phyloP scores from a whole-genome alignment of 768 basidiomycete species.

The Phylloporus rhodoxanthus region DNA sequence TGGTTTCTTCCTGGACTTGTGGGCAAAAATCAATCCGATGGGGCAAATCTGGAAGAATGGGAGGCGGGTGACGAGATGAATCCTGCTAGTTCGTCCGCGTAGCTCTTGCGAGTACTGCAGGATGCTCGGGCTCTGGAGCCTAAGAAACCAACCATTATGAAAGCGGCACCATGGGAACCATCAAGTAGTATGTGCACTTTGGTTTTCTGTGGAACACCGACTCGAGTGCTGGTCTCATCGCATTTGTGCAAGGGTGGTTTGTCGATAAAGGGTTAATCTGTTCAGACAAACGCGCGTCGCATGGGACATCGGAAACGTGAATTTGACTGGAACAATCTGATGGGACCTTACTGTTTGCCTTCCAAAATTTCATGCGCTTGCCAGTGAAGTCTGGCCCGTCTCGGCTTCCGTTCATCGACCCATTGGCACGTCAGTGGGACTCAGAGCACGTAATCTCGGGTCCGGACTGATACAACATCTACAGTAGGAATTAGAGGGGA shows the following conservation, averaged over 20 bases:
- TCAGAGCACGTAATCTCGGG: not conserved
- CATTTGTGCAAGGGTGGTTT: not conserved
- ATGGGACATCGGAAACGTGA: not conserved
- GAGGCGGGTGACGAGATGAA: too few species aligned
- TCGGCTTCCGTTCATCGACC: too few species aligned
- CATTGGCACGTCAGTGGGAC: not conserved
- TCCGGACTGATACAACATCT: not conserved
- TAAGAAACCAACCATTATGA: not conserved
- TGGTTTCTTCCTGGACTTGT: not conserved
- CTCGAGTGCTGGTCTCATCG: not conserved
- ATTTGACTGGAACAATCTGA: not conserved
- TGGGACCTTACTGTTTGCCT: not conserved
- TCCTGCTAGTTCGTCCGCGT: too few species aligned
- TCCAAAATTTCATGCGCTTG: not conserved
- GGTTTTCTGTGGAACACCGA: not conserved
- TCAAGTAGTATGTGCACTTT: too few species aligned
- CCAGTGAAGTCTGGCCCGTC: not conserved
- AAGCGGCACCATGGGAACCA: too few species aligned
- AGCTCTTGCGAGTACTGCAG: too few species aligned
- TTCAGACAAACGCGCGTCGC: not conserved
- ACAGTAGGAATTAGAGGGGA: not conserved
- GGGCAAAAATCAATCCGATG: too few species aligned
- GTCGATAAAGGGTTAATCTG: not conserved
- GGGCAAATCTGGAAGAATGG: too few species aligned
- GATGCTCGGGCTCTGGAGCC: too few species aligned